phyloP scores from a whole-genome alignment of 1,139 yeast species.

The Candida albicans region DNA sequence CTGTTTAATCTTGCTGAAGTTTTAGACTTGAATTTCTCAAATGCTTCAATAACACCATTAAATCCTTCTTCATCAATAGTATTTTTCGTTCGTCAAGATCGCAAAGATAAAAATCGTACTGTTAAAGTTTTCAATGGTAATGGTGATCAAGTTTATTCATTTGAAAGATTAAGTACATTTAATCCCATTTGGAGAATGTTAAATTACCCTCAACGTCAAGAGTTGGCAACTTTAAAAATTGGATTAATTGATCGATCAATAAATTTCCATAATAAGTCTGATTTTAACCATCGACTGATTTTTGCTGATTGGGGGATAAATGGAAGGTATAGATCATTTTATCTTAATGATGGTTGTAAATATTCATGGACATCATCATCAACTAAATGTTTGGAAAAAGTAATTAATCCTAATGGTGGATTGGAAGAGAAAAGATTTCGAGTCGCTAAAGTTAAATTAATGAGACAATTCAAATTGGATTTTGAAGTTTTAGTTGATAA shows the following conservation, averaged over 20 bases:
- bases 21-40: conserved; percentile 35
- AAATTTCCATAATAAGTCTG: conserved; percentile 51
- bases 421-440: conserved; percentile 53
- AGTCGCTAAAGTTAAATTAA: conserved; percentile 53
- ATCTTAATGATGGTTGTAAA: conserved; percentile 50
- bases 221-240: conserved; percentile 52
- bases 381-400: conserved; percentile 50
- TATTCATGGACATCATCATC: conserved; percentile 58
- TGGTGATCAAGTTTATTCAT: conserved; percentile 45
- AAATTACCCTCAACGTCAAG: conserved; percentile 44
- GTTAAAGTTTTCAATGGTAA: conserved; percentile 49
- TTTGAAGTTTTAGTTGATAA: conserved; percentile 58
- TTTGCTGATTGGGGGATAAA: conserved; percentile 31
- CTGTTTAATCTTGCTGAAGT: conserved; percentile 36
- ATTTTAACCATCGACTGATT: conserved; percentile 45
- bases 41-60: conserved; percentile 40
- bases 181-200: conserved; percentile 56
- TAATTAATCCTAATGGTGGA: conserved; percentile 55
- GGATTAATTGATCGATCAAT: conserved; percentile 47
- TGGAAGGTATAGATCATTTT: conserved; percentile 44
- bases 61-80: conserved; percentile 38
- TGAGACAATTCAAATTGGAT: conserved; percentile 61
- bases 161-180: conserved; percentile 51
- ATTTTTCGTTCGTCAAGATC: conserved; percentile 49
- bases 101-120: conserved; percentile 42